Base-by-base conservation (phyloP, 1,139 yeast genomes). In the Saccharomyces hybrid region DNA sequence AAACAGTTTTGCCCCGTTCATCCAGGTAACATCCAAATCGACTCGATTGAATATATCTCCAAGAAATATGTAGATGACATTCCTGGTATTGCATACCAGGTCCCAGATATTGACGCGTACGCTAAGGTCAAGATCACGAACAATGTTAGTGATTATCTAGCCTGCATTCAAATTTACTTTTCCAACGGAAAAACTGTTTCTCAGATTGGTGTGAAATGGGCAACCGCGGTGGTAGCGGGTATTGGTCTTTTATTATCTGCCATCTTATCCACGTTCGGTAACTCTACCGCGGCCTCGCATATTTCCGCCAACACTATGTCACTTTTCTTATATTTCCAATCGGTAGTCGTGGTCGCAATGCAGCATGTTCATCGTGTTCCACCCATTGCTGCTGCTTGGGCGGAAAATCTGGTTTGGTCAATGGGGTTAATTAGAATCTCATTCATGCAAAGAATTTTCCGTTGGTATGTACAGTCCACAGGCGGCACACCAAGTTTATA, bases 381-480 rank as follows among this genome's bases (percentile, higher is more conserved):
- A 9, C 93, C 93, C 13, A 85, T 86, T 63, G 93, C 89, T 2
- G 78, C 84, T 38, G 80, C 91, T 5, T 86, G 95, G 95, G 76
- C 88, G 3, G 90, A 84, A 67, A 86, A 86, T 65, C 76, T 86
- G 68, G 88, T 88, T 28, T 86, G 95, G 95, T 84, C 91, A 2
- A 86, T 86, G 91, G 95, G 95, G 1, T 74, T 86, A 57, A 86
- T 86, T 61, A 74, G 82, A 63, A 78, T 84, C 47, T 65, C 69
- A 3, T 86, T 86, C 64, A 85, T 86, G 90, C 91, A 85, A 70
- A 75, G 82, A 55, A 83, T 86, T 62, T 84, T 86, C 68, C 76
- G 91, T 64, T 86, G 95, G 95, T 86, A 84, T 62, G 81, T 86
- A 50, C 89, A 86, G 69, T 73, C 88, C 52, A 86, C 93, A 2